Evolutionary conservation across 2,329 filamentous ascomycete species (phyloP).

Genomic region (Nemania serpens): DNA sequence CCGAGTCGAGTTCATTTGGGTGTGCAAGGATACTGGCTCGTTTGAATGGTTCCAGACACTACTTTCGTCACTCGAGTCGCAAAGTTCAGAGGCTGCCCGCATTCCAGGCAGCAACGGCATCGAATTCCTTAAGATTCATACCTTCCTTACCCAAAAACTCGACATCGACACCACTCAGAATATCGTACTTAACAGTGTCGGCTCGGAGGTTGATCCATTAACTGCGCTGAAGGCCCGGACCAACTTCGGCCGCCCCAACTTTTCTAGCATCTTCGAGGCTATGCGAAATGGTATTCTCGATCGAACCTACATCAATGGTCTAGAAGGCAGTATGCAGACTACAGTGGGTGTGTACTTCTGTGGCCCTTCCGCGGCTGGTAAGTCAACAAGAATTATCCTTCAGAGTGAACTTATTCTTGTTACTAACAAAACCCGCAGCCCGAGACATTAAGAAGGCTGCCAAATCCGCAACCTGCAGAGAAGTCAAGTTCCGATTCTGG

Average conservation of each 20-base stretch:
- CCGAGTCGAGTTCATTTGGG: slow-evolving; percentile 98
- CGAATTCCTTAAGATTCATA: slow-evolving; percentile 97
- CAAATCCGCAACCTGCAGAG: slow-evolving; percentile 70
- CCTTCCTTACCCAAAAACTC: slow-evolving; percentile 91
- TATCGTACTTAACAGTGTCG: slow-evolving; percentile 95
- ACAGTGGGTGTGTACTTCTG: slow-evolving; percentile 98
- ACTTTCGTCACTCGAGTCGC: slow-evolving; percentile 85
- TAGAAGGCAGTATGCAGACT: slow-evolving; percentile 76
- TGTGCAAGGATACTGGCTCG: slow-evolving; percentile 91
- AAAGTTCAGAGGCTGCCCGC: slow-evolving; percentile 72
- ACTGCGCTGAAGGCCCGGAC: slow-evolving; percentile 89
- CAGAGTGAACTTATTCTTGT: background rate
- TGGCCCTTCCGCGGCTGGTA: slow-evolving; percentile 75
- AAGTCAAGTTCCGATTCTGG: slow-evolving; percentile 97
- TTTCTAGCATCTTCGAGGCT: slow-evolving; percentile 74
- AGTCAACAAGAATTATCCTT: slow-evolving; percentile 33
- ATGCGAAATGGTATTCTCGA: slow-evolving; percentile 90
- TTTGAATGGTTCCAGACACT: slow-evolving; percentile 99
- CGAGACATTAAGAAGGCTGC: slow-evolving; percentile 84
- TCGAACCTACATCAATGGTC: slow-evolving; percentile 80
- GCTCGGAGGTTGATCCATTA: slow-evolving; percentile 83
- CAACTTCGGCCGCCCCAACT: slow-evolving; percentile 94
- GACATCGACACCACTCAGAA: slow-evolving; percentile 94
- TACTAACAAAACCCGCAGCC: slow-evolving; percentile 60
- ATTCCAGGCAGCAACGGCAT: slow-evolving; percentile 68